Evolutionary conservation across 257 asterid genomes (phyloP), one percentile per base, ranked within the genome.

Genomic region (Nemophila menziesii): DNA sequence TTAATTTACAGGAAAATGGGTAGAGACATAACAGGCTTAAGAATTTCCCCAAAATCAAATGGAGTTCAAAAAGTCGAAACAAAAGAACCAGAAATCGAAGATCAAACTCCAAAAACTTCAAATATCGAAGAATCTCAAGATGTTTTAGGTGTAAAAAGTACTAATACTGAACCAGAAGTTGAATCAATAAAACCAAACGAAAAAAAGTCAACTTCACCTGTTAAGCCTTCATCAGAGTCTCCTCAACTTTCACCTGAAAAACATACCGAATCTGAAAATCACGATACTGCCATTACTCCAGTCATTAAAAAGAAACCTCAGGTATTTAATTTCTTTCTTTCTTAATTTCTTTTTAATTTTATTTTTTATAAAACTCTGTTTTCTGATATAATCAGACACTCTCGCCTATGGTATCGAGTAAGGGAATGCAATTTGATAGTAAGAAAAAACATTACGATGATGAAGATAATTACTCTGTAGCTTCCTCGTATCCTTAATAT

Each of bases 131-230:
- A 52, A 50, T 46, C 41, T 33, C 74, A 66, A 56, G 89, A 71
- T 33, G 80, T 74, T 37, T 69, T 79, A 37, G 78, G 66, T 27
- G 55, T 74, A 61, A 72, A 71, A 48, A 79, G 81, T 68, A 70
- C 64, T 44, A 71, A 73, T 51, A 60, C 51, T 16, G 79, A 67
- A 26, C 46, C 55, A 46, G 52, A 49, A 24, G 23, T 26, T 44
- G 86, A 80, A 68, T 40, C 68, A 36, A 60, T 65, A 48, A 81
- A 67, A 50, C 56, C 73, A 29, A 58, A 52, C 27, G 82, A 77
- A 39, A 69, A 66, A 62, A 72, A 65, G 56, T 53, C 50, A 46
- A 56, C 22, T 60, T 60, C 71, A 23, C 69, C 71, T 26, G 24
- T 68, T 26, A 77, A 72, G 60, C 75, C 62, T 40, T 67, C 54